Conservation (phyloP, 345 rosid genomes). For the Diplotaxis tenuifolia region DNA sequence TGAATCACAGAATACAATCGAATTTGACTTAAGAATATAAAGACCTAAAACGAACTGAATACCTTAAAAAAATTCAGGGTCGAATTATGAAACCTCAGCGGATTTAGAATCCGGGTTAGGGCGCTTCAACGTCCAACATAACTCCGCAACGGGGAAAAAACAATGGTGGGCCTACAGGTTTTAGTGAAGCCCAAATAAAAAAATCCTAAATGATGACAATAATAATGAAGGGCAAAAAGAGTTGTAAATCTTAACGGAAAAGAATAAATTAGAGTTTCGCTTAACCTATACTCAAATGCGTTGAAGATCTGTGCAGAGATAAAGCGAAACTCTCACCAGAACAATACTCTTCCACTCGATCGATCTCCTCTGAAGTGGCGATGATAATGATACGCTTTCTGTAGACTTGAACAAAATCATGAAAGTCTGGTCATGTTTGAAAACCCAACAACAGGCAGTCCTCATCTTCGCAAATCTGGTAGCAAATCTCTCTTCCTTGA, state of each 20-base stretch:
- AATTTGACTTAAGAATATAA: no score
- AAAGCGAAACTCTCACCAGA: conserved; percentile 8
- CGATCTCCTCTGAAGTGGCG: conserved; percentile 13
- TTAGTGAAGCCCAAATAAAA: conserved; percentile 24
- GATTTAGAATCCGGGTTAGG: no score
- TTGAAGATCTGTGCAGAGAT: conserved; percentile 30
- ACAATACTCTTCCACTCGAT: not conserved
- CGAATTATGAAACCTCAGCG: no score
- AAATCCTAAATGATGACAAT: not conserved
- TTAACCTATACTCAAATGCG: conserved; percentile 34
- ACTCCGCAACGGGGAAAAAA: not conserved
- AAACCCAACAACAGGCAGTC: conserved; percentile 53
- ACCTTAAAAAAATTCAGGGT: no score
- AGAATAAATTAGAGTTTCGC: conserved; percentile 10
- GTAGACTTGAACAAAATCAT: conserved; percentile 8
- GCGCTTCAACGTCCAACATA: not conserved
- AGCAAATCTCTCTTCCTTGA: conserved; percentile 60
- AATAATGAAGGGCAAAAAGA: not conserved
- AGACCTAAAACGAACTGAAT: no score
- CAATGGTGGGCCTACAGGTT: conserved; percentile 20
- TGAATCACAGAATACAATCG: no score
- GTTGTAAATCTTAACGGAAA: conserved; percentile 17
- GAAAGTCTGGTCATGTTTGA: conserved; percentile 56
- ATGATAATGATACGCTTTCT: not conserved
- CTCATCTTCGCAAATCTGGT: conserved; percentile 80